These are phyloP conservation scores for Perilla frutescens DNA, from an alignment of 257 asterid genomes.

Conservation along the genomic window DNA sequence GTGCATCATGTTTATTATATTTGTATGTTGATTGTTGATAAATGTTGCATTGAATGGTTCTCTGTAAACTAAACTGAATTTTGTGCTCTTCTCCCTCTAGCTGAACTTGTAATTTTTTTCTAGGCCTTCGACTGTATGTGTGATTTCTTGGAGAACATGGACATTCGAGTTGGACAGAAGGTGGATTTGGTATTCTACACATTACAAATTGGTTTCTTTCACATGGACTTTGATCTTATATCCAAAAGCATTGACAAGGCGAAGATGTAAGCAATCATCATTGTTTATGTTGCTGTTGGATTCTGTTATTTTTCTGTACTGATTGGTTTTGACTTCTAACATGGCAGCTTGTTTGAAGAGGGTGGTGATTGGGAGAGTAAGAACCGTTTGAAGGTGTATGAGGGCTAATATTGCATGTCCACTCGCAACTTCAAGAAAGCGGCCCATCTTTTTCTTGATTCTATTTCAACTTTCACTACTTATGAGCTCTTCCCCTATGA, in stretches of 20 bases:
- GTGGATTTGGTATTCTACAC: slow-evolving; percentile 95
- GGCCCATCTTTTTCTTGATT: slow-evolving; percentile 86
- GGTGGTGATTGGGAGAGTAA: slow-evolving; percentile 99
- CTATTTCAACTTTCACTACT: slow-evolving; percentile 97
- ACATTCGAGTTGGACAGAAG: slow-evolving; percentile 83
- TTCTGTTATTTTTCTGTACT: slow-evolving; percentile 16
- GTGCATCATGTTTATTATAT: no score
- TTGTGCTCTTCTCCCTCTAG: no score
- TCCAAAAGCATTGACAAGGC: slow-evolving; percentile 96
- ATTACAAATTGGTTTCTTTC: slow-evolving; percentile 79
- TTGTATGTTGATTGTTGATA: no score
- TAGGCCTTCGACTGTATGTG: no score
- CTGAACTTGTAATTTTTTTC: no score
- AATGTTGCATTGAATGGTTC: no score
- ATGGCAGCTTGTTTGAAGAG: slow-evolving; percentile 89
- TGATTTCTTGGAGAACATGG: no score
- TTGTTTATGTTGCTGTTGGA: slow-evolving; percentile 22
- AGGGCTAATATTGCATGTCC: slow-evolving; percentile 94
- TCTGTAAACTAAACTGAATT: no score
- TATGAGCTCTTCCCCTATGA: slow-evolving; percentile 90
- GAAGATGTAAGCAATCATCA: slow-evolving; percentile 58
- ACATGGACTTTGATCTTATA: slow-evolving; percentile 83
- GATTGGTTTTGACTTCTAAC: slow-evolving; percentile 36
- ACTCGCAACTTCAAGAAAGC: slow-evolving; percentile 96
- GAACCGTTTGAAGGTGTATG: slow-evolving; percentile 91